Evolutionary conservation across 2,329 filamentous ascomycete species (phyloP), one percentile per base, ranked within the genome.

Genomic region (Penicillium corylophilum): DNA sequence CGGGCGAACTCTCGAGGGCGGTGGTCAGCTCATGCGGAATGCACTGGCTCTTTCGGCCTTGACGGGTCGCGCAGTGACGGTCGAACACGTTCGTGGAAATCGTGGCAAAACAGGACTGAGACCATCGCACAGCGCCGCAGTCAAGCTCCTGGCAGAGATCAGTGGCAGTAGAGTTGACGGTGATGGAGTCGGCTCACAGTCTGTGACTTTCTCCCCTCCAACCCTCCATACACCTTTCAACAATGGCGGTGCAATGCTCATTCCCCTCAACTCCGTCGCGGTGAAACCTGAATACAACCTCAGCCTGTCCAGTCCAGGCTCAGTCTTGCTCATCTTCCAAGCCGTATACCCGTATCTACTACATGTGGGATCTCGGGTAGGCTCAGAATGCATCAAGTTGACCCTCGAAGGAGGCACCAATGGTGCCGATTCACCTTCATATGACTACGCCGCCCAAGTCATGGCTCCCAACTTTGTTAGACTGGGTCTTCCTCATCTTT

Each of bases 1-100:
- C 62, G 82, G 83, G 43, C 77, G 76, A 16, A 82, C 77, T 3
- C 77, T 85, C 18, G 82, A 86, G 75, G 83, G 82, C 35, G 83
- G 83, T 23, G 83, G 83, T 13, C 83, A 86, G 64, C 73, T 86
- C 2, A 71, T 85, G 39, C 81, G 83, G 20, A 76, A 82, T 46
- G 80, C 82, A 2, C 59, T 84, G 8, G 76, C 77, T 13, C 68
- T 85, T 2, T 80, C 82, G 1, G 77, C 79, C 5, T 71, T 85
- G 15, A 82, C 78, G 5, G 64, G 65, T 20, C 75, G 66, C 1
- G 74, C 81, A 1, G 67, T 85, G 44, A 70, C 69, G 22, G 78
- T 85, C 55, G 71, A 70, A 38, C 66, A 79, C 52, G 81, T 85
- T 49, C 78, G 83, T 7, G 82, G 77, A 26, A 82, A 78, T 24